These are phyloP conservation scores for Pythium periplocum DNA, from an alignment of 352 stramenopile species.

Conservation along the genomic window DNA sequence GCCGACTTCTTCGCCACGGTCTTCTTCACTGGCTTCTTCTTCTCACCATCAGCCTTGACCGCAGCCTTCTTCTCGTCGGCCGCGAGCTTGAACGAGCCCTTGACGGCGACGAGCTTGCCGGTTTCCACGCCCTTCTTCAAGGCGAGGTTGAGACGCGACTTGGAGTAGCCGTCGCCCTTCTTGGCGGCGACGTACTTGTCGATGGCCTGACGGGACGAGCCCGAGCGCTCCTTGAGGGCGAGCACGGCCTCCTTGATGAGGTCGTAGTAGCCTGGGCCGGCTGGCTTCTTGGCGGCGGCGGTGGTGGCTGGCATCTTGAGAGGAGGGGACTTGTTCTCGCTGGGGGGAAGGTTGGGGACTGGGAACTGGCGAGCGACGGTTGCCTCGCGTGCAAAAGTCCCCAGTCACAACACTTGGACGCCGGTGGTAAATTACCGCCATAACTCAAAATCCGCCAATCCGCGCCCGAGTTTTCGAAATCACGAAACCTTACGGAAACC, in stretches of 20 bases:
- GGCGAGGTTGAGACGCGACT: conserved; percentile 82
- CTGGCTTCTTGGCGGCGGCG: conserved; percentile 51
- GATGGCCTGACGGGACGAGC: conserved; percentile 91
- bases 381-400: too few species aligned
- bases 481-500: too few species aligned
- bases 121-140: conserved; percentile 88
- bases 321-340: conserved; percentile 9
- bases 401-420: too few species aligned
- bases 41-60: conserved; percentile 17
- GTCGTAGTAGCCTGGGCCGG: conserved; percentile 84
- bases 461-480: too few species aligned
- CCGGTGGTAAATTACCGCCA: too few species aligned
- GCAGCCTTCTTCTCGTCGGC: conserved; percentile 87
- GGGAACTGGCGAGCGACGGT: conserved; percentile 1
- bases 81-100: conserved; percentile 93
- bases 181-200: conserved; percentile 91
- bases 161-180: conserved; percentile 75
- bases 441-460: too few species aligned
- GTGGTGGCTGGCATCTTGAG: conserved; percentile 37
- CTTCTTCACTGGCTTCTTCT: conserved; percentile 33
- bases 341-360: conserved; percentile 8
- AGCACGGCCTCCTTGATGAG: conserved; percentile 92
- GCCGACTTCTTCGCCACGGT: conserved; percentile 22
- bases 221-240: conserved; percentile 88
- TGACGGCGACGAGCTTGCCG: conserved; percentile 89